These are phyloP conservation scores for Mortierella sp. DNA, from an alignment of 371 early-diverging fungal genomes.

Conservation along the genomic window DNA sequence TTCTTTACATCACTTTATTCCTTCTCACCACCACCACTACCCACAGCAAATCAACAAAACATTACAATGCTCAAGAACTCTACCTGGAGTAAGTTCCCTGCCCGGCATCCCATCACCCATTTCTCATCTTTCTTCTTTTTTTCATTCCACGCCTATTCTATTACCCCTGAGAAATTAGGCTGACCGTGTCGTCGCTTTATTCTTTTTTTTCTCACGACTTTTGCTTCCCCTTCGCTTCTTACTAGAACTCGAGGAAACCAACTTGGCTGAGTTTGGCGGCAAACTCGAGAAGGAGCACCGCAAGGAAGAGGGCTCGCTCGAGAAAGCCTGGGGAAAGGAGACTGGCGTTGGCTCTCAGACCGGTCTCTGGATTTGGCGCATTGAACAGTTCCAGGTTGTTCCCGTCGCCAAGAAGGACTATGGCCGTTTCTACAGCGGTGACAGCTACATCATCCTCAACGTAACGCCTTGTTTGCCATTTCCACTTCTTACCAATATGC, in stretches of 20 bases:
- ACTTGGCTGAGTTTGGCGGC: constrained; percentile 81
- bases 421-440: constrained; percentile 85
- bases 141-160: neutral
- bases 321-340: constrained; percentile 76
- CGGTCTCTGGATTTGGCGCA: constrained; percentile 86
- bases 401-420: constrained; percentile 72
- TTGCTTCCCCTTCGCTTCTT: neutral
- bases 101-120: neutral
- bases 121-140: neutral
- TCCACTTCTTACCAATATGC: neutral
- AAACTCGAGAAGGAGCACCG: constrained; percentile 80
- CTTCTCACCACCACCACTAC: neutral
- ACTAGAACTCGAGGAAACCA: constrained; percentile 76
- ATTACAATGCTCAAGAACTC: constrained; percentile 64
- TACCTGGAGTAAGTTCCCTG: constrained; percentile 61
- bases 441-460: constrained; percentile 84
- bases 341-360: constrained; percentile 44
- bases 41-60: neutral
- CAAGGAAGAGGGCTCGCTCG: constrained; percentile 76
- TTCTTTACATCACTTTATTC: neutral
- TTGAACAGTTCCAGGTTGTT: constrained; percentile 83
- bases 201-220: constrained; percentile 4
- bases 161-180: neutral
- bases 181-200: neutral
- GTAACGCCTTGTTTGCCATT: constrained; percentile 57